Evolutionary conservation across 345 rosid genomes (phyloP), one percentile per base, ranked within the genome.

Genomic region (Acer yangbiense): DNA sequence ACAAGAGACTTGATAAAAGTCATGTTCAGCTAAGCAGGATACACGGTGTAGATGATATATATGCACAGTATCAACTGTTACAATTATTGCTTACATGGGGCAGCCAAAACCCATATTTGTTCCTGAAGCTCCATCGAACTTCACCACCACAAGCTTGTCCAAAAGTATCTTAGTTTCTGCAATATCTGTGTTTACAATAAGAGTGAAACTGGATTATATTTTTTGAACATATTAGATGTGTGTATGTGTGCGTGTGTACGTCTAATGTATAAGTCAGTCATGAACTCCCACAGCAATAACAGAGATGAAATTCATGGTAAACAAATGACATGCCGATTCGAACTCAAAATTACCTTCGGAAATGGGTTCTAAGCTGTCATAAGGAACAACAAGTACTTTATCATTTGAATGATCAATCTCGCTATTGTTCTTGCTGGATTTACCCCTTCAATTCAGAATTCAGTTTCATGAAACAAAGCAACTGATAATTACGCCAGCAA

Each of bases 81-180:
- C 2, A 43, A 54, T 65, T 6, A 35, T 54, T 9, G 43, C 89
- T 87, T 80, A 90, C 92, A 80, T 86, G 54, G 89, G 90, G 52
- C 91, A 89, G 78, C 35, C 68, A 41, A 82, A 84, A 41, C 88
- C 88, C 77, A 90, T 68, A 71, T 76, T 46, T 62, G 83, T 83
- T 79, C 88, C 90, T 74, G 77, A 77, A 58, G 82, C 73, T 68
- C 75, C 78, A 74, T 80, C 85, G 68, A 76, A 81, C 83, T 83
- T 89, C 82, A 90, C 81, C 73, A 90, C 87, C 57, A 85, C 90
- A 79, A 89, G 87, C 79, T 87, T 85, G 76, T 87, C 88, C 82
- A 90, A 75, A 64, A 79, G 79, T 57, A 75, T 69, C 87, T 83
- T 86, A 43, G 74, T 78, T 83, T 86, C 90, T 23, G 48, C 76